These are phyloP conservation scores for Cladorrhinum sp. DNA, from an alignment of 2,329 filamentous ascomycete species.

Conservation along the genomic window DNA sequence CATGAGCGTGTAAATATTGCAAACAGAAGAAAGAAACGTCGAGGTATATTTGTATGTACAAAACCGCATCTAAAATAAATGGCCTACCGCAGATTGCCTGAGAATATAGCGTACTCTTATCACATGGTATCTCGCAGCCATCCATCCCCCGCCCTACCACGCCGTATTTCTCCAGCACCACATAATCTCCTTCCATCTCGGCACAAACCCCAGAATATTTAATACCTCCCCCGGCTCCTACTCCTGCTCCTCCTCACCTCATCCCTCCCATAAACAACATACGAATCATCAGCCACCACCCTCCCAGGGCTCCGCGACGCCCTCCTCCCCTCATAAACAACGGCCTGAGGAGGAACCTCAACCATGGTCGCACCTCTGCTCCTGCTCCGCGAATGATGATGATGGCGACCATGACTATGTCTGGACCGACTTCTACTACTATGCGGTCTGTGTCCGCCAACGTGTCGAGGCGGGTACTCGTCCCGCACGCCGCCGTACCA, in stretches of 20 bases:
- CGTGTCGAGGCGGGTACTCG: conserved; percentile 18
- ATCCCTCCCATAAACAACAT: conserved; percentile 10
- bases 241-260: conserved; percentile 13
- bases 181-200: too few relatives aligned
- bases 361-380: conserved; percentile 6
- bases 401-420: background rate
- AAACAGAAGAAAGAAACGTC: too few relatives aligned
- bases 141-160: too few relatives aligned
- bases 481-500: conserved; percentile 34
- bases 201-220: background rate
- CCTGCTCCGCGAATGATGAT: conserved; percentile 1
- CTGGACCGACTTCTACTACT: conserved; percentile 9
- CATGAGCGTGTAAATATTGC: too few relatives aligned
- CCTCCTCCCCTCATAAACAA: conserved; percentile 15
- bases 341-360: conserved; percentile 14
- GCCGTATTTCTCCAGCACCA: too few relatives aligned
- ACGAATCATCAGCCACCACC: background rate
- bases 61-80: too few relatives aligned
- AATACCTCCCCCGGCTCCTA: conserved; percentile 17
- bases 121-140: too few relatives aligned
- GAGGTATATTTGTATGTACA: too few relatives aligned
- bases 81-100: too few relatives aligned
- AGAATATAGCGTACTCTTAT: too few relatives aligned
- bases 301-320: conserved; percentile 8
- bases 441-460: background rate